Evolutionary conservation across 176 grass and related monocot genomes (phyloP).

Genomic region (Oryza meyeriana): DNA sequence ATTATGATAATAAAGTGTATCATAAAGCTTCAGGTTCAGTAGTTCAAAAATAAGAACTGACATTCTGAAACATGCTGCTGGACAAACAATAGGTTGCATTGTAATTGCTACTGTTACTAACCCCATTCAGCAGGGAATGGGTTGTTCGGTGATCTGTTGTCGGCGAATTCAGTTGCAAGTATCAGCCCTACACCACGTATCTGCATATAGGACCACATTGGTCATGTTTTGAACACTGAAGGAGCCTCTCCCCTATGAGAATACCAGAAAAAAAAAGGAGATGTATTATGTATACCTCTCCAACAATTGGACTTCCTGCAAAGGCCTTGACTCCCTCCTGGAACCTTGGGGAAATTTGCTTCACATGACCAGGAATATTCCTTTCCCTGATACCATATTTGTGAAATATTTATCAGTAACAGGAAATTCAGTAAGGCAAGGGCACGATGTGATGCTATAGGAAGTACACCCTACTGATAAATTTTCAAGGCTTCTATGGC

Average conservation of each 20-base stretch:
- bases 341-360: conserved; percentile 61
- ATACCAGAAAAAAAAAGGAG: conserved; percentile 12
- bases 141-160: conserved; percentile 78
- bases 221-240: background rate
- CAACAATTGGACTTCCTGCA: conserved; percentile 77
- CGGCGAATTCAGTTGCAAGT: conserved; percentile 77
- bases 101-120: conserved; percentile 21
- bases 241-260: background rate
- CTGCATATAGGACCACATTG: conserved; percentile 31
- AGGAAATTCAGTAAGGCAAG: background rate
- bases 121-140: conserved; percentile 92
- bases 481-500: conserved; percentile 89
- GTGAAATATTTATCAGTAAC: conserved; percentile 25
- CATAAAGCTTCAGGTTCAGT: conserved; percentile 18
- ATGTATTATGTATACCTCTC: conserved; percentile 67
- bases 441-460: background rate
- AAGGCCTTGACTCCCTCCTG: conserved; percentile 77
- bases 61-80: background rate
- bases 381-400: conserved; percentile 63
- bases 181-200: conserved; percentile 84
- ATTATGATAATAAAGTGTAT: background rate
- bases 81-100: background rate
- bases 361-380: conserved; percentile 79
- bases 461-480: conserved; percentile 46
- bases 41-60: background rate